Evolutionary conservation across 1,284 basidiomycete species (phyloP).

Genomic region (Pyrrhoderma lamaoense): DNA sequence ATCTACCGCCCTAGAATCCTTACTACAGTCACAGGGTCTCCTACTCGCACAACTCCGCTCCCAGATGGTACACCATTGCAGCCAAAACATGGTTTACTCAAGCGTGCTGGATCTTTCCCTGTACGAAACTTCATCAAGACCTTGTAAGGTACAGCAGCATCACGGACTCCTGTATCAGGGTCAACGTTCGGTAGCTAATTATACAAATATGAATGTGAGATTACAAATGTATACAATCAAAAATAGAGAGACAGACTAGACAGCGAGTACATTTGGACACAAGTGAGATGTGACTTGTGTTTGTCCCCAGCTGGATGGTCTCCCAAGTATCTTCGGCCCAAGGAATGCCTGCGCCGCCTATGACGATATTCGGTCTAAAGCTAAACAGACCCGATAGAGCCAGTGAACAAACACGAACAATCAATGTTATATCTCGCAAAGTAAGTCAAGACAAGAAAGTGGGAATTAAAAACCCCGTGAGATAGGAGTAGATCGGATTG

Average conservation of each 20-base stretch:
- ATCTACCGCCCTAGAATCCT: slow-evolving; percentile 26
- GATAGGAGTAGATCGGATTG: neutral
- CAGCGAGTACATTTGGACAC: slow-evolving; percentile 66
- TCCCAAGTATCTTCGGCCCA: slow-evolving; percentile 51
- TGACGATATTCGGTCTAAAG: slow-evolving; percentile 67
- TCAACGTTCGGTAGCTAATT: slow-evolving; percentile 65
- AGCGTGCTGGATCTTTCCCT: slow-evolving; percentile 41
- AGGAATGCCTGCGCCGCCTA: slow-evolving; percentile 44
- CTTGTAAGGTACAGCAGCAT: slow-evolving; percentile 68
- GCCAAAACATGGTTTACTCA: slow-evolving; percentile 53
- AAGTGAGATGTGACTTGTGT: slow-evolving; percentile 39
- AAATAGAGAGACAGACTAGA: slow-evolving; percentile 41
- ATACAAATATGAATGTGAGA: neutral
- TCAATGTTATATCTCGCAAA: too few relatives aligned
- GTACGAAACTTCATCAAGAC: slow-evolving; percentile 60
- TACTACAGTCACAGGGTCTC: slow-evolving; percentile 47
- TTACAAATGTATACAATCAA: neutral
- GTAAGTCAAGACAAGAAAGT: slow-evolving; percentile 3
- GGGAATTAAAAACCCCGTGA: neutral
- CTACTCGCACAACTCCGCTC: slow-evolving; percentile 37
- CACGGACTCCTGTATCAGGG: slow-evolving; percentile 53
- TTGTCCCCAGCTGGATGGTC: slow-evolving; percentile 40
- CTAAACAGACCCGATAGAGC: slow-evolving; percentile 28
- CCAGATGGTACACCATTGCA: slow-evolving; percentile 45
- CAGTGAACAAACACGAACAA: neutral